These are phyloP conservation scores for Talaromyces wortmannii DNA, from an alignment of 495 filamentous ascomycete genomes.

Conservation along the genomic window DNA sequence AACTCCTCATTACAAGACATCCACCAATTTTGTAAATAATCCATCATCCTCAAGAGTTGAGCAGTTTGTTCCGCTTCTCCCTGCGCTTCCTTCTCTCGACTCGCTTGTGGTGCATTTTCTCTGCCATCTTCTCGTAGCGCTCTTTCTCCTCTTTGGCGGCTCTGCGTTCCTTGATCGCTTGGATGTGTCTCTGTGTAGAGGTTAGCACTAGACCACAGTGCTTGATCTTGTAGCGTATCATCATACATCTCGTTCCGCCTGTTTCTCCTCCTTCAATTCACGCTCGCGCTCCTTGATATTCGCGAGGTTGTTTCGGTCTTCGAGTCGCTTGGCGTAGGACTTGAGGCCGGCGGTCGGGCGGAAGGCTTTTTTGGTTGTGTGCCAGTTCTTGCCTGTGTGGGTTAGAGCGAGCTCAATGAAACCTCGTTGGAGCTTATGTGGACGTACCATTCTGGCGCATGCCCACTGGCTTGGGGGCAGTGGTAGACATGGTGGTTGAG, in stretches of 20 bases:
- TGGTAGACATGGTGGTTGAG: constrained; percentile 3
- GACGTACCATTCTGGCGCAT: constrained; percentile 40
- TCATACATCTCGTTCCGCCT: constrained; percentile 71
- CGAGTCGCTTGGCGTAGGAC: constrained; percentile 68
- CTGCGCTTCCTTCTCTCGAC: constrained; percentile 87
- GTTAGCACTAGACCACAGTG: neutral
- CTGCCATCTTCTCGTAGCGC: constrained; percentile 87
- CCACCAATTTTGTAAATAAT: too few species aligned
- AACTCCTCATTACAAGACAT: neutral
- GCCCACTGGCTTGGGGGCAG: constrained; percentile 21
- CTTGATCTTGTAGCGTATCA: neutral
- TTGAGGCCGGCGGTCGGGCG: constrained; percentile 70
- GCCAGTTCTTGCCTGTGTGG: constrained; percentile 85
- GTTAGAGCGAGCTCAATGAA: neutral
- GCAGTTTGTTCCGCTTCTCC: constrained; percentile 95
- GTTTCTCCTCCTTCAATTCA: constrained; percentile 94
- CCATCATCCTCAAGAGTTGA: constrained; percentile 61
- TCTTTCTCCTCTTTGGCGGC: constrained; percentile 88
- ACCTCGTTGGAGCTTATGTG: neutral
- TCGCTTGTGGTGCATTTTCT: constrained; percentile 95
- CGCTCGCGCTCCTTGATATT: constrained; percentile 83
- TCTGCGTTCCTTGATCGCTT: constrained; percentile 74
- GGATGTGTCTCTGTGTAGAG: constrained; percentile 56
- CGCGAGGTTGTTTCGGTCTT: constrained; percentile 54
- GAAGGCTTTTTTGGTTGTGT: constrained; percentile 74